Evolutionary conservation across 257 asterid genomes (phyloP), one percentile per base, ranked within the genome.

Genomic region (Scutellaria baicalensis): DNA sequence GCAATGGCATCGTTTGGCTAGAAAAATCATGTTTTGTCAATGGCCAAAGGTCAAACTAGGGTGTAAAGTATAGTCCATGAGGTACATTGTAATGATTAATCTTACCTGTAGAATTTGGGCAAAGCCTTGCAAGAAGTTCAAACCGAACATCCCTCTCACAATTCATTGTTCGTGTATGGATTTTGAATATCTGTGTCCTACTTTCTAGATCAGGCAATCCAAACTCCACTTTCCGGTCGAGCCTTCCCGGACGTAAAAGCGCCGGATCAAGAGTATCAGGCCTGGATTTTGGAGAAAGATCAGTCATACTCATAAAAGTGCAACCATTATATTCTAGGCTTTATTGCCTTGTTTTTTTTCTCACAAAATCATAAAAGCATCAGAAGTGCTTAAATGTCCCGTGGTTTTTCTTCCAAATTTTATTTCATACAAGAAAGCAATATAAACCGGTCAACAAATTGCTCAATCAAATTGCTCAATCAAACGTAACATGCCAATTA

Each of bases 191-290:
- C 81, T 87, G 97, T 18, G 96, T 79, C 85, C 96, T 85, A 49
- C 96, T 91, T 72, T 89, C 97, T 11, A 91, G 82, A 84, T 89
- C 99, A 0, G 99, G 97, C 68, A 93, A 82, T 42, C 99, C 99
- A 81, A 93, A 93, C 79, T 93, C 99, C 18, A 93, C 99, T 76
- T 93, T 93, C 12, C 97, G 88, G 68, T 93, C 99, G 20, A 93
- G 79, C 10, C 99, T 75, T 56, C 99, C 99, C 39, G 99, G 99
- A 49, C 99, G 95, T 58, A 93, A 48, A 42, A 93, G 77, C 0
- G 97, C 99, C 0, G 99, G 99, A 77, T 93, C 99, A 51, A 93
- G 88, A 13, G 99, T 93, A 77, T 93, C 99, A 8, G 99, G 99
- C 66, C 99, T 93, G 33, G 33, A 3, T 27, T 27, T 27, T 27